Percentiles rank a stretch among this genome's conserved stretches.
phyloP scores from a whole-genome alignment of 2,329 filamentous ascomycete species.

The Fusarium zealandicum region DNA sequence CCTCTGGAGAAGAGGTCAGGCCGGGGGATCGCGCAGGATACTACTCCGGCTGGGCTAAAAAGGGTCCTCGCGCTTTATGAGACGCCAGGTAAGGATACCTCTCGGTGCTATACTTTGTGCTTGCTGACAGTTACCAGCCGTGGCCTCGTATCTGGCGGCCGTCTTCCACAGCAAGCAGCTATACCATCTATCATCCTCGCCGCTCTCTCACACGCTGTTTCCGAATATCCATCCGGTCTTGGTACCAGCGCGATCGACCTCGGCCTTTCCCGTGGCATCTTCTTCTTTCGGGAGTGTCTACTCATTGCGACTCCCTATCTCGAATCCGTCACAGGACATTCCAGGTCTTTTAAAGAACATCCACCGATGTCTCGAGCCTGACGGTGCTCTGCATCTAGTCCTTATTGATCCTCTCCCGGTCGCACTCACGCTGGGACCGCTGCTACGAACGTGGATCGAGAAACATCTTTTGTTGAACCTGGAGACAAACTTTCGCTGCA shows the following conservation, averaged over 20 bases:
- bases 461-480: slow-evolving; percentile 65
- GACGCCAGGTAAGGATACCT: slow-evolving; percentile 12
- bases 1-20: background rate
- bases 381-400: slow-evolving; percentile 64
- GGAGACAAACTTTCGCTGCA: slow-evolving; percentile 64
- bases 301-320: slow-evolving; percentile 62
- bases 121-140: slow-evolving; percentile 11
- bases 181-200: slow-evolving; percentile 25
- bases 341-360: slow-evolving; percentile 64
- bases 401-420: slow-evolving; percentile 69
- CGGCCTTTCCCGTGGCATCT: slow-evolving; percentile 49
- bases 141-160: slow-evolving; percentile 24
- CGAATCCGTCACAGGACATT: slow-evolving; percentile 64
- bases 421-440: slow-evolving; percentile 61
- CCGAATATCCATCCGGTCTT: slow-evolving; percentile 52
- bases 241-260: slow-evolving; percentile 49
- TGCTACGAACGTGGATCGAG: slow-evolving; percentile 67
- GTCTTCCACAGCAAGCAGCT: slow-evolving; percentile 22
- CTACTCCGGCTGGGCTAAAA: slow-evolving; percentile 5
- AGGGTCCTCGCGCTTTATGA: slow-evolving; percentile 28
- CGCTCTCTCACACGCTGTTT: slow-evolving; percentile 42
- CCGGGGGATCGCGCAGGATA: slow-evolving; percentile 38
- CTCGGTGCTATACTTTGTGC: too few species aligned
- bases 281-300: slow-evolving; percentile 58
- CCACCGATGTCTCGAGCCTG: slow-evolving; percentile 62